Percentiles rank a stretch among this genome's conserved stretches.
Conservation (phyloP, 768 basidiomycete species). For the Leccinum obscurum region DNA sequence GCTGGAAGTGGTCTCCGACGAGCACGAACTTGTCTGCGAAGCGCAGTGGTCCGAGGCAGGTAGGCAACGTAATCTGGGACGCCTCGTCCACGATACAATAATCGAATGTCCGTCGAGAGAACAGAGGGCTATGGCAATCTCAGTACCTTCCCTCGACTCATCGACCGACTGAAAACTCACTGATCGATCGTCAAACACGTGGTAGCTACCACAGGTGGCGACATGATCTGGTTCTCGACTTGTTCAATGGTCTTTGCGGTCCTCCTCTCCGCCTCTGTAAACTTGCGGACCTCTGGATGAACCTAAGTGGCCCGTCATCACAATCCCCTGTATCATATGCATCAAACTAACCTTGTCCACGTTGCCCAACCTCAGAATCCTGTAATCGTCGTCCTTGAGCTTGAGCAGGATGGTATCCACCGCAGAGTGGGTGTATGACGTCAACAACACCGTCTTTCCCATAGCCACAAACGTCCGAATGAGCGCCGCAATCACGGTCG, state of each 20-base stretch:
- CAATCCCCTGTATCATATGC: neutral
- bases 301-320: slow-evolving; percentile 48
- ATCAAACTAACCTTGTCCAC: slow-evolving; percentile 71
- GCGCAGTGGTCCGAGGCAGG: slow-evolving; percentile 89
- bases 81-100: slow-evolving; percentile 99
- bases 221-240: slow-evolving; percentile 78
- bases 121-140: slow-evolving; percentile 62
- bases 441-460: slow-evolving; percentile 87
- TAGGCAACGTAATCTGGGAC: slow-evolving; percentile 95
- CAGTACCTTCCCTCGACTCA: slow-evolving; percentile 3
- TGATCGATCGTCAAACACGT: slow-evolving; percentile 94
- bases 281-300: slow-evolving; percentile 75
- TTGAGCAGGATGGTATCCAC: slow-evolving; percentile 97
- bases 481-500: slow-evolving; percentile 88
- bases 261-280: slow-evolving; percentile 60
- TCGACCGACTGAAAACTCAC: slow-evolving; percentile 46
- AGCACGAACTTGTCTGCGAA: slow-evolving; percentile 90
- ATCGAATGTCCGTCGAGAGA: slow-evolving; percentile 83
- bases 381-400: slow-evolving; percentile 64
- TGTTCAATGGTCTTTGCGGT: slow-evolving; percentile 73
- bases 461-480: slow-evolving; percentile 75
- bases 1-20: slow-evolving; percentile 96
- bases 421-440: slow-evolving; percentile 96
- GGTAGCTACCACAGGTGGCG: slow-evolving; percentile 92
- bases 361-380: slow-evolving; percentile 85